Base-by-base conservation (phyloP, 306 rosid genomes). In the Rubus parviflorus region DNA sequence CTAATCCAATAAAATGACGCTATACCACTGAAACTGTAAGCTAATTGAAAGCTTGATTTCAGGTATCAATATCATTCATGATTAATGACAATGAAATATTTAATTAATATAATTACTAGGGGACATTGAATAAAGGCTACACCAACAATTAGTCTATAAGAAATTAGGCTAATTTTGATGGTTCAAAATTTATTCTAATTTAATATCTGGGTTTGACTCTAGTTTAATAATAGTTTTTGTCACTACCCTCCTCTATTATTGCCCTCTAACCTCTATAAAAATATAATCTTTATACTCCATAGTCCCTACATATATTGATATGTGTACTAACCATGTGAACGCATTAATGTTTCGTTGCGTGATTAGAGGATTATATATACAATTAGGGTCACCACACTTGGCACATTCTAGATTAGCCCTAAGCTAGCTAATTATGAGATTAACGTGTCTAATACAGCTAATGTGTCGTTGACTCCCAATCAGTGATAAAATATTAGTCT, bases 161-260 rank as follows among this genome's bases (percentile, higher is more conserved):
- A 54, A 54, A 2, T 53, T 2, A 6, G 60, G 60, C 12, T 53
- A 53, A 17, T 7, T 53, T 19, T 52, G 22, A 52, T 52, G 20
- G 20, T 52, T 52, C 51, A 47, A 12, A 47, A 47, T 13, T 47
- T 11, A 47, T 14, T 14, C 52, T 12, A 12, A 16, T 12, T 52
- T 52, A 52, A 6, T 17, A 52, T 52, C 1, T 17, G 35, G 35
- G n/a, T 52, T 52, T 16, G 57, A 52, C 22, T 52, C 57, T 52
- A 3, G 9, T 16, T 3, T 25, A 61, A 23, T 45, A 23, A 51
- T 47, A 47, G 52, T 15, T 73, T 40, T 19, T 14, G 1, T 46
- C 14, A 11, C 56, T 45, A 51, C 13, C 30, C 19, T 40, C 72
- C 80, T 60, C 43, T 22, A 61, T 42, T 75, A 75, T 75, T 81